phyloP scores from a whole-genome alignment of 2,329 filamentous ascomycete species.

The Alternaria triticimaculans region DNA sequence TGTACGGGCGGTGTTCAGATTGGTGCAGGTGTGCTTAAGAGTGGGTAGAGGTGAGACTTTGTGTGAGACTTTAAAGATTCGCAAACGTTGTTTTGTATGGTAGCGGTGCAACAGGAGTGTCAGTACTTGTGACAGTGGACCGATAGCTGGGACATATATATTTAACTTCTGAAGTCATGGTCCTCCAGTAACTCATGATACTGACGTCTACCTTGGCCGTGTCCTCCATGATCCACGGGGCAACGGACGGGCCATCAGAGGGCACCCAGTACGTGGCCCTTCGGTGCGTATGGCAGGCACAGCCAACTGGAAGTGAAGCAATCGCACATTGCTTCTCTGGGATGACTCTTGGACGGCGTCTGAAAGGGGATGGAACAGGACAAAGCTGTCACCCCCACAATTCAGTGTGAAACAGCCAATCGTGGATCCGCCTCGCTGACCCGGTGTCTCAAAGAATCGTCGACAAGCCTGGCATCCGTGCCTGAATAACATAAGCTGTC shows the following conservation, averaged over 20 bases:
- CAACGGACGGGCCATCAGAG: constrained; percentile 36
- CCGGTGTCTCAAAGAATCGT: constrained; percentile 40
- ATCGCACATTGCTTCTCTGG: constrained; percentile 30
- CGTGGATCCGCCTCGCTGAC: constrained; percentile 35
- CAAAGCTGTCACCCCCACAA: constrained; percentile 26
- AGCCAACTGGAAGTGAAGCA: constrained; percentile 44
- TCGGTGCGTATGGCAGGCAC: constrained; percentile 31
- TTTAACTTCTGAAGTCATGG: constrained; percentile 16
- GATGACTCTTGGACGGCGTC: constrained; percentile 35
- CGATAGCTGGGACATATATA: constrained; percentile 30
- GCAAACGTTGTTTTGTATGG: constrained; percentile 17
- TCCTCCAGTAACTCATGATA: constrained; percentile 18
- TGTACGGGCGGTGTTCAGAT: constrained; percentile 1
- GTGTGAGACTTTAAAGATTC: constrained; percentile 29
- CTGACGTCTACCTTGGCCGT: constrained; percentile 19
- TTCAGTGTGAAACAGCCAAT: constrained; percentile 35
- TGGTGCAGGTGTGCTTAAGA: constrained; percentile 20
- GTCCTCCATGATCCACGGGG: constrained; percentile 35
- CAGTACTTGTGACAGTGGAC: constrained; percentile 28
- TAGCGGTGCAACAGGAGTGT: constrained; percentile 26
- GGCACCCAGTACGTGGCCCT: constrained; percentile 46
- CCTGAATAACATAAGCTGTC: constrained; percentile 31
- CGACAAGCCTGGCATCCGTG: constrained; percentile 26
- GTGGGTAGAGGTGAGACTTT: constrained; percentile 23
- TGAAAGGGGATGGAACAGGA: constrained; percentile 38